Conservation (phyloP, 768 basidiomycete species). For the Termitomyces heimii region DNA sequence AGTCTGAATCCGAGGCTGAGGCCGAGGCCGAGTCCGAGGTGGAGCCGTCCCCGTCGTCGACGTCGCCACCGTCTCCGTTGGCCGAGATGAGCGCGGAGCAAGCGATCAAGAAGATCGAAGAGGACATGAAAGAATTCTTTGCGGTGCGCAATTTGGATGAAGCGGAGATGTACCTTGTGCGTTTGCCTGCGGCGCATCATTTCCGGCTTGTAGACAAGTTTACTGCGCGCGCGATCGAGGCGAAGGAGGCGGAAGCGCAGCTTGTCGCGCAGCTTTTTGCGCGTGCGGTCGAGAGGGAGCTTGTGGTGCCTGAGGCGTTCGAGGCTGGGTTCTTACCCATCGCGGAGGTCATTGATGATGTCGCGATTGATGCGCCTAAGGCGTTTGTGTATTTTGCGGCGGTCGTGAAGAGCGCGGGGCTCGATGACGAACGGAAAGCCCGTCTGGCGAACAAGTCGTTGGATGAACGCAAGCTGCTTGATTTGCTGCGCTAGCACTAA, state of each 20-base stretch:
- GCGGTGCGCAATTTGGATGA: conserved; percentile 77
- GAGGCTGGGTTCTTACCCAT: conserved; percentile 68
- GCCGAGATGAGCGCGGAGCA: conserved; percentile 57
- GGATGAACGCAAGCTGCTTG: conserved; percentile 56
- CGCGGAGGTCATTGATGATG: conserved; percentile 80
- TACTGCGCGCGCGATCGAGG: conserved; percentile 67
- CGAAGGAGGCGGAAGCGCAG: conserved; percentile 75
- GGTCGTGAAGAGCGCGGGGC: conserved; percentile 64
- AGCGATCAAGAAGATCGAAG: conserved; percentile 69
- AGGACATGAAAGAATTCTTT: conserved; percentile 90
- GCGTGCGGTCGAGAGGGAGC: conserved; percentile 51
- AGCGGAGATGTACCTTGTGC: conserved; percentile 81
- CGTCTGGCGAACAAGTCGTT: conserved; percentile 56
- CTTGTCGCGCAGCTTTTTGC: conserved; percentile 81
- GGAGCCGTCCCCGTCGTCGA: conserved; percentile 36
- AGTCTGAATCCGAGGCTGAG: conserved; percentile 22
- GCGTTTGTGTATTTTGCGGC: conserved; percentile 54
- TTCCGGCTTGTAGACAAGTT: conserved; percentile 69
- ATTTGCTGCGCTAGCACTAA: conserved; percentile 14
- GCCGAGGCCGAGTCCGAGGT: conserved; percentile 39
- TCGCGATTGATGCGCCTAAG: conserved; percentile 73
- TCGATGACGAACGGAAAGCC: conserved; percentile 55
- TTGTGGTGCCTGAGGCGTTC: conserved; percentile 55
- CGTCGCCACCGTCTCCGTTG: conserved; percentile 33
- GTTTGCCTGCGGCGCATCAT: conserved; percentile 61